A percentile compares a stretch with the other conserved stretches of the same genome.
These are phyloP conservation scores for Neonectria sp. DNA, from an alignment of 2,329 filamentous ascomycete species.

Conservation along the genomic window DNA sequence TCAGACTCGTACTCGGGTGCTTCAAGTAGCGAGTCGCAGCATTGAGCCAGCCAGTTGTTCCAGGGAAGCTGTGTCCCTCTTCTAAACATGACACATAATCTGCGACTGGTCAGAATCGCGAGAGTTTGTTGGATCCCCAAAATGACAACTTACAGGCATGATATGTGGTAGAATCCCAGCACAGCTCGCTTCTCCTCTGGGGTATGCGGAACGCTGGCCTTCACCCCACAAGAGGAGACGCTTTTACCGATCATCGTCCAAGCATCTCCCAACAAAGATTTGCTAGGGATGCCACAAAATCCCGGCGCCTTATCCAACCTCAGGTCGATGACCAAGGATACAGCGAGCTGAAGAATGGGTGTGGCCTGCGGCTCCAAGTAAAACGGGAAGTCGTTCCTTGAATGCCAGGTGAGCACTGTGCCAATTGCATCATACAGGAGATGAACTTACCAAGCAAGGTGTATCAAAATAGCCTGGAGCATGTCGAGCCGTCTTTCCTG, in stretches of 20 bases:
- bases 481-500: constrained; percentile 55
- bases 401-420: background rate
- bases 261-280: constrained; percentile 52
- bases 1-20: constrained; percentile 52
- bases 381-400: constrained; percentile 58
- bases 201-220: constrained; percentile 44
- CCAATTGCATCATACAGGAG: fast-evolving
- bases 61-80: constrained; percentile 51
- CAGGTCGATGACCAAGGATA: constrained; percentile 56
- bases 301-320: constrained; percentile 52
- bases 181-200: constrained; percentile 57
- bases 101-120: constrained; percentile 9
- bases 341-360: constrained; percentile 56
- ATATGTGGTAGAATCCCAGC: constrained; percentile 58
- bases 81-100: constrained; percentile 50
- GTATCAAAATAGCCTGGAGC: constrained; percentile 57
- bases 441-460: constrained; percentile 54
- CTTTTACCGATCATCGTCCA: constrained; percentile 43
- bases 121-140: background rate
- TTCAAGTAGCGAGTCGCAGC: constrained; percentile 50
- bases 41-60: constrained; percentile 52
- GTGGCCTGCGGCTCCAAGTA: constrained; percentile 56
- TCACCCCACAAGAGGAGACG: constrained; percentile 18
- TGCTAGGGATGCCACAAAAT: constrained; percentile 41
- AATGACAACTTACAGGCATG: constrained; percentile 47